phyloP scores from a whole-genome alignment of 192 early-diverging fungal genomes.

The Coemansia sp. region DNA sequence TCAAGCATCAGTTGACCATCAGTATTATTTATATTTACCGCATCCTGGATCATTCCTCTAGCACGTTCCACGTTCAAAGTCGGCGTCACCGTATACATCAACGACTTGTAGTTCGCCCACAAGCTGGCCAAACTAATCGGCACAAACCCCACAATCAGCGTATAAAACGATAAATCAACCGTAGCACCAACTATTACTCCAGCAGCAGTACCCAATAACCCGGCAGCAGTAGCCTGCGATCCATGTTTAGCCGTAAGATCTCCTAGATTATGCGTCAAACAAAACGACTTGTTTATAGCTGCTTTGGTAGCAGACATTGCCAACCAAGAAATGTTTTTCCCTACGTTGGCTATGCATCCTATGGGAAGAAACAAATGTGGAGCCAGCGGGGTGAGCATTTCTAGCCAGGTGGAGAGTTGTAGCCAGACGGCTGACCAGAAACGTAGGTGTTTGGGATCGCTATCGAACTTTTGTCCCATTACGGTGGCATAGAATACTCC shows the following conservation, averaged over 20 bases:
- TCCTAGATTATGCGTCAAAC: conserved; percentile 74
- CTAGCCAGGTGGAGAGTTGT: conserved; percentile 73
- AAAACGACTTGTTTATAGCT: conserved; percentile 79
- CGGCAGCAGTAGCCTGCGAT: conserved; percentile 81
- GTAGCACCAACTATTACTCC: conserved; percentile 53
- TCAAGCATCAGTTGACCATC: conserved; percentile 13
- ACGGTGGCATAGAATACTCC: conserved; percentile 81
- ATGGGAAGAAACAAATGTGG: conserved; percentile 74
- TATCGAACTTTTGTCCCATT: conserved; percentile 77
- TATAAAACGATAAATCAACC: conserved; percentile 27
- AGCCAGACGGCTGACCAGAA: conserved; percentile 73
- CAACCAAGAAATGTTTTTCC: conserved; percentile 87
- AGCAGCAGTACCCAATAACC: conserved; percentile 69
- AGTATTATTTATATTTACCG: background rate
- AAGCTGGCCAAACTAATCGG: conserved; percentile 73
- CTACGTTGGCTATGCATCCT: conserved; percentile 79
- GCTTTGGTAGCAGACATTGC: conserved; percentile 79
- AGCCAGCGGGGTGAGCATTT: conserved; percentile 79
- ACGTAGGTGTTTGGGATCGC: conserved; percentile 79
- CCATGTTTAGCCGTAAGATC: conserved; percentile 85
- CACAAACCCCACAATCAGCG: conserved; percentile 63
- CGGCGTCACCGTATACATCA: conserved; percentile 37
- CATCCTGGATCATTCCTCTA: conserved; percentile 22
- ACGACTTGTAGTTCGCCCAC: conserved; percentile 70
- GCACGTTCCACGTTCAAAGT: conserved; percentile 42